Conservation (phyloP, 1,284 basidiomycete genomes). For the Stygiomarasmius scandens region DNA sequence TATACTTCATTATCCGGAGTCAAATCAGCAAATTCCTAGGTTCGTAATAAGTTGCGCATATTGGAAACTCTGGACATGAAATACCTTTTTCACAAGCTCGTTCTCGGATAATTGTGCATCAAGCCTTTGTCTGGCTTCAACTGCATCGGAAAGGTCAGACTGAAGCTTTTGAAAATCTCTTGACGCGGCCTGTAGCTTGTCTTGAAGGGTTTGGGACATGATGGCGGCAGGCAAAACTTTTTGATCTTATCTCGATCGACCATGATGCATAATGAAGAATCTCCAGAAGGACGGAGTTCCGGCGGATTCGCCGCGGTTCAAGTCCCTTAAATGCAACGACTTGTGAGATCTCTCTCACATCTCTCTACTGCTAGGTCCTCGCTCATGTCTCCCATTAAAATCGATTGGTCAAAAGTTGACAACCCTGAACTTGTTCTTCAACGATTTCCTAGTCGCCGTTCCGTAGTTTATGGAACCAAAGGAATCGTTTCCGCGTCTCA, state of each 20-base stretch:
- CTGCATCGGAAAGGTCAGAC: slow-evolving; percentile 65
- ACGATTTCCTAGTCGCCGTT: slow-evolving; percentile 70
- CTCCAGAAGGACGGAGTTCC: background rate
- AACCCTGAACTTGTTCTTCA: slow-evolving; percentile 60
- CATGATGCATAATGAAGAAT: background rate
- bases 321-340: background rate
- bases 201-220: slow-evolving; percentile 40
- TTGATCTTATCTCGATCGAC: slow-evolving; percentile 3
- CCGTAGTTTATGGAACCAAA: slow-evolving; percentile 83
- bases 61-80: background rate
- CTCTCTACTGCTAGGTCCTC: too few species aligned
- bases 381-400: slow-evolving; percentile 43
- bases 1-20: slow-evolving; percentile 83
- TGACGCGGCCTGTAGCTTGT: slow-evolving; percentile 63
- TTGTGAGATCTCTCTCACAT: slow-evolving; percentile 4
- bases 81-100: slow-evolving; percentile 87
- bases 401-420: slow-evolving; percentile 73
- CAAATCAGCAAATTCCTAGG: slow-evolving; percentile 82
- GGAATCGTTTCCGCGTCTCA: slow-evolving; percentile 90
- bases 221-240: slow-evolving; percentile 4
- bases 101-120: slow-evolving; percentile 93
- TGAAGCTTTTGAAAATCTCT: slow-evolving; percentile 83
- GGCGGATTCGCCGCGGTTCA: background rate
- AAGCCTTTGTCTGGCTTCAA: slow-evolving; percentile 81
- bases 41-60: background rate